These are phyloP conservation scores for Cynanchum wilfordii DNA, from an alignment of 257 asterid genomes.

Conservation along the genomic window DNA sequence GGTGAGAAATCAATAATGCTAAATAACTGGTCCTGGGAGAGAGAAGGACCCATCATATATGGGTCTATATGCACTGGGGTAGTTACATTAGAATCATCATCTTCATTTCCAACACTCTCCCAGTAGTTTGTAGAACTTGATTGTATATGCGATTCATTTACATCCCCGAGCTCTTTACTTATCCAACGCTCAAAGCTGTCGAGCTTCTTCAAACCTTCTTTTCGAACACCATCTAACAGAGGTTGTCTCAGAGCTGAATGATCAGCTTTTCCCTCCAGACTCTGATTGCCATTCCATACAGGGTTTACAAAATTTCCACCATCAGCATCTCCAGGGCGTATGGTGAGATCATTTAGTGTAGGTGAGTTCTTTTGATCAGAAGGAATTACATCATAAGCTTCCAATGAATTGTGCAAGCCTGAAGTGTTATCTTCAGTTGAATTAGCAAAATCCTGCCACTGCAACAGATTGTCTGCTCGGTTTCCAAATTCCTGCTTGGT, in stretches of 20 bases:
- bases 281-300: conserved; percentile 33
- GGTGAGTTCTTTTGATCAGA: conserved; percentile 36
- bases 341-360: conserved; percentile 36
- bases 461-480: conserved; percentile 42
- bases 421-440: conserved; percentile 32
- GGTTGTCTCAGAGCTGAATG: conserved; percentile 56
- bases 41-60: conserved; percentile 67
- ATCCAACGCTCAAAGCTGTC: conserved; percentile 99
- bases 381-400: conserved; percentile 24
- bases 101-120: conserved; percentile 70
- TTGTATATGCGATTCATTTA: conserved; percentile 57
- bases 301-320: conserved; percentile 35
- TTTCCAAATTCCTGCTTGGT: conserved; percentile 36
- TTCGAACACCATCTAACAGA: conserved; percentile 53
- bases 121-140: conserved; percentile 62
- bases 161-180: conserved; percentile 92
- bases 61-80: conserved; percentile 53
- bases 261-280: conserved; percentile 41
- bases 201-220: conserved; percentile 70
- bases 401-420: conserved; percentile 32
- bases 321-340: conserved; percentile 30
- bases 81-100: conserved; percentile 53
- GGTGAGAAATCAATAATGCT: conserved; percentile 85
- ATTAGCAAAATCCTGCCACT: conserved; percentile 68
- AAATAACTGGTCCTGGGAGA: conserved; percentile 78